Percentiles rank a stretch among this genome's conserved stretches.
These are phyloP conservation scores for Aspergillus brunneoviolaceus DNA, from an alignment of 2,329 filamentous ascomycete genomes.

Conservation along the genomic window DNA sequence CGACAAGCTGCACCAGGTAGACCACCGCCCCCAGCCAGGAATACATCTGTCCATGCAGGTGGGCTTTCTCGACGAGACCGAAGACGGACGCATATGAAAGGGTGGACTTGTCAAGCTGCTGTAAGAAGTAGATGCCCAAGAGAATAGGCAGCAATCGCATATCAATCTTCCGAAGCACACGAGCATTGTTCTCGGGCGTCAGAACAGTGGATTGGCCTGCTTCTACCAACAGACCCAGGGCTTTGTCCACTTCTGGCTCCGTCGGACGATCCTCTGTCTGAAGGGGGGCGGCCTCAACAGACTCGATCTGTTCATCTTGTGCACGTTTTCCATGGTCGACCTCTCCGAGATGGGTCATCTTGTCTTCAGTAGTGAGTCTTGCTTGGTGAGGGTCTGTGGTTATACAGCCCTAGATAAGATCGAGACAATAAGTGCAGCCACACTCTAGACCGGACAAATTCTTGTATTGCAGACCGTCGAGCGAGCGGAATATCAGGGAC, in stretches of 20 bases:
- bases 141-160: constrained; percentile 55
- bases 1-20: constrained; percentile 56
- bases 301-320: constrained; percentile 31
- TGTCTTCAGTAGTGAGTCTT: constrained; percentile 10
- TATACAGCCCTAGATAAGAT: neutral
- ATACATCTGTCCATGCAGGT: constrained; percentile 57
- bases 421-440: no score
- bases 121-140: constrained; percentile 62
- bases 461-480: neutral
- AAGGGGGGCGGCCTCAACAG: constrained; percentile 17
- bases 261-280: neutral
- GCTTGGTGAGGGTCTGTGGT: neutral
- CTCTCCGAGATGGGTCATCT: constrained; percentile 23
- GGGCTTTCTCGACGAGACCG: constrained; percentile 59
- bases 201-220: constrained; percentile 49
- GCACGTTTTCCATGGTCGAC: constrained; percentile 15
- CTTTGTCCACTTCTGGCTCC: constrained; percentile 44
- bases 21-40: constrained; percentile 54
- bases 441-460: no score
- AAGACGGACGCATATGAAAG: constrained; percentile 64
- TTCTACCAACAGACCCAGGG: constrained; percentile 50
- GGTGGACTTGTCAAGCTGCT: constrained; percentile 63
- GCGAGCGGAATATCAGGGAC: neutral
- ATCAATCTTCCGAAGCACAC: constrained; percentile 54
- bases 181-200: constrained; percentile 53